Base-by-base conservation (phyloP, 202 grass and related monocot genomes). In the Schoenoplectus tabernaemontani region DNA sequence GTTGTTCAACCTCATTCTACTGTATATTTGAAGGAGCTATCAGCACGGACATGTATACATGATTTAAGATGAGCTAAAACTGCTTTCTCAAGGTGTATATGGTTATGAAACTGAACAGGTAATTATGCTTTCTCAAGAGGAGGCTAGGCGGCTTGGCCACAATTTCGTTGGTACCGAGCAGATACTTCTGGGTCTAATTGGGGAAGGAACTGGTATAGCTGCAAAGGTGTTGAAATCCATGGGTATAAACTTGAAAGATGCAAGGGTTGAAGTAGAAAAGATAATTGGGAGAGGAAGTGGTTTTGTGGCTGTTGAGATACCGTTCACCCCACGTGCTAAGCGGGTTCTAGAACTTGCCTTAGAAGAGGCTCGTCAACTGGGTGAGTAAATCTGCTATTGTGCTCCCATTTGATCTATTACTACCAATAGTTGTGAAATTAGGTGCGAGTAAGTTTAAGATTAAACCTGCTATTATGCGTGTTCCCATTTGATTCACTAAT, bases 231-330 rank as follows among this genome's bases (percentile, higher is more conserved):
- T 97, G 66, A 97, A 93, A 84, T 97, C 93, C 43, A 97, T 97
- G 93, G 93, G 93, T 58, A 91, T 97, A 84, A 97, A 97, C 83
- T 84, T 97, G 26, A 93, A 97, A 86, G 93, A 97, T 91, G 93
- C 93, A 4, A 88, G 90, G 32, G 90, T 91, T 20, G 93, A 97
- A 84, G 93, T 97, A 57, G 93, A 97, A 65, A 93, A 97, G 83
- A 89, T 97, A 68, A 90, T 97, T 73, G 93, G 93, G 34, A 85
- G 86, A 22, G 93, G 93, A 64, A 97, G 89, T 54, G 93, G 93
- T 69, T 97, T 97, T 81, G 93, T 93, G 76, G 93, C 90, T 82
- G 90, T 96, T 5, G 89, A 92, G 83, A 97, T 97, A 87, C 90
- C 93, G 63, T 93, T 97, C 74, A 97, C 93, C 37, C 88, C 90